A percentile compares a stretch with the other conserved stretches of the same genome.
These are phyloP conservation scores for Cordyceps fumosorosea DNA, from an alignment of 2,329 filamentous ascomycete species.

Conservation along the genomic window DNA sequence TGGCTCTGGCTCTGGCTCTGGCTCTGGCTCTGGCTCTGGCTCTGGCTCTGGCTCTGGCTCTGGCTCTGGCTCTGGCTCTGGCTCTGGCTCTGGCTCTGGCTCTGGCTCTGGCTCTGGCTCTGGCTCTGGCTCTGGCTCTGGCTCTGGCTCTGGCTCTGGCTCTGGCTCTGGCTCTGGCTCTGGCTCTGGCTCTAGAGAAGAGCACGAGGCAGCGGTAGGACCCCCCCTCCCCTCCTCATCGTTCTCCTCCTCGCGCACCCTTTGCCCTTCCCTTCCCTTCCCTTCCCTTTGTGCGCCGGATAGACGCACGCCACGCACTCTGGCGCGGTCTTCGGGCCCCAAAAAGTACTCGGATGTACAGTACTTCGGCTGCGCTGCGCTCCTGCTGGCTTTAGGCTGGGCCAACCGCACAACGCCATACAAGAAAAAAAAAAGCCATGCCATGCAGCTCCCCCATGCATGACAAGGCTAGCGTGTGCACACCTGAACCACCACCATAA, in stretches of 20 bases:
- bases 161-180: no score
- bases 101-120: background rate
- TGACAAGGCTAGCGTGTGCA: conserved; percentile 1
- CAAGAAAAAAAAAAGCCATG: background rate
- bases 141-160: no score
- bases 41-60: no score
- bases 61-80: no score
- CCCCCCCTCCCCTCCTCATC: background rate
- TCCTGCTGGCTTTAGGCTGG: background rate
- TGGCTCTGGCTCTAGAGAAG: background rate
- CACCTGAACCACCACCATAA: conserved; percentile 1
- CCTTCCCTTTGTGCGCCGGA: background rate
- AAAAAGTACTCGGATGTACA: conserved; percentile 6
- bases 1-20: no score
- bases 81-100: background rate
- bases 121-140: no score
- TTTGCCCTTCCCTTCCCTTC: background rate
- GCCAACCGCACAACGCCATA: background rate
- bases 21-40: no score
- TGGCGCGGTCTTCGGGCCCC: background rate
- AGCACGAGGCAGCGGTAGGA: background rate
- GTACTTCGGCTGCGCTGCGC: background rate
- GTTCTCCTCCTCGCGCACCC: no score
- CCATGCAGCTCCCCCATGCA: conserved; percentile 8
- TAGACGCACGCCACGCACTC: background rate